Evolutionary conservation across 495 filamentous ascomycete species (phyloP).

Genomic region (Echria macrotheca): DNA sequence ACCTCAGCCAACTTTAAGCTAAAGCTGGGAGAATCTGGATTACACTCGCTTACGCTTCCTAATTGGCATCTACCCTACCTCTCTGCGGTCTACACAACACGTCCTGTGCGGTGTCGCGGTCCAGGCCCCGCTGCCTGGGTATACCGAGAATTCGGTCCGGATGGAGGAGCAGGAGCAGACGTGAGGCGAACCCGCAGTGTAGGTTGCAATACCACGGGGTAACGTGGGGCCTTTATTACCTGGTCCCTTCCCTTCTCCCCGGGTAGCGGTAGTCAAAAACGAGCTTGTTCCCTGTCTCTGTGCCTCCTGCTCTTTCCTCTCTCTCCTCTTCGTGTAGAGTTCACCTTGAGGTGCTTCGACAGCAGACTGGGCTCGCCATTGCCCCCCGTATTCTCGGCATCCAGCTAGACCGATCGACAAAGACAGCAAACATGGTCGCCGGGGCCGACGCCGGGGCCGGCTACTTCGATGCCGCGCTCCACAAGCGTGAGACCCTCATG

Average conservation of each 20-base stretch:
- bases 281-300: neutral
- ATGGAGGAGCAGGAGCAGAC: too few relatives aligned
- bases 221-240: conserved; percentile 9
- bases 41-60: neutral
- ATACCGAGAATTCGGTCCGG: neutral
- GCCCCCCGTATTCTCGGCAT: too few relatives aligned
- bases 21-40: conserved; percentile 7
- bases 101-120: too few relatives aligned
- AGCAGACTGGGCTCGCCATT: too few relatives aligned
- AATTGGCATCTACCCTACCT: neutral
- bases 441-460: conserved; percentile 26
- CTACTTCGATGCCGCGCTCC: conserved; percentile 56
- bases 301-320: neutral
- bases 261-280: conserved; percentile 4
- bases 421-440: neutral
- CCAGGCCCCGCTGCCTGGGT: neutral
- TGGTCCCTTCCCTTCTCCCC: conserved; percentile 11
- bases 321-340: neutral
- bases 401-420: neutral
- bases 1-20: conserved; percentile 2
- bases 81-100: too few relatives aligned
- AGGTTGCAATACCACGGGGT: neutral
- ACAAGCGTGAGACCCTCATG: conserved; percentile 58
- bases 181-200: too few relatives aligned
- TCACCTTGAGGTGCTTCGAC: too few relatives aligned